Evolutionary conservation across 768 basidiomycete species (phyloP).

Genomic region (Collybia nuda): DNA sequence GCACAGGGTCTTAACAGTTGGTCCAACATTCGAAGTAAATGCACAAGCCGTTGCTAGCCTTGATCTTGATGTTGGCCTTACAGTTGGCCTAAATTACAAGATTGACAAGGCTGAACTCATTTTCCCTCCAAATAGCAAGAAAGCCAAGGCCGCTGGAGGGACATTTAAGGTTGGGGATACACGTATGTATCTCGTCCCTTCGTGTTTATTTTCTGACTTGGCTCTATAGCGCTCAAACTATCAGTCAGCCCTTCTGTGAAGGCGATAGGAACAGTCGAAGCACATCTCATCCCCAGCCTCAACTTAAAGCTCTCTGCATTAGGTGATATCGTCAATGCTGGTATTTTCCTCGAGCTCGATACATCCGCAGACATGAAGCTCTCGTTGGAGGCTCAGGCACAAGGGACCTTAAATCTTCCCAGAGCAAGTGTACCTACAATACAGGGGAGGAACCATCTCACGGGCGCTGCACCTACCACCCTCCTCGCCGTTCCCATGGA

Average conservation of each 20-base stretch:
- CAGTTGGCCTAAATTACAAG: slow-evolving; percentile 29
- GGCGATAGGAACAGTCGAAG: slow-evolving; percentile 25
- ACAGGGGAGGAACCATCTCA: too few relatives aligned
- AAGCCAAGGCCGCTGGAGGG: slow-evolving; percentile 17
- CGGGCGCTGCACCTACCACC: too few relatives aligned
- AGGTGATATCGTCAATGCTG: slow-evolving; percentile 24
- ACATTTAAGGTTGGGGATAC: slow-evolving; percentile 24
- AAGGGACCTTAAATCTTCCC: too few relatives aligned
- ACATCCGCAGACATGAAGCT: slow-evolving; percentile 1
- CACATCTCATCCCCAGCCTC: slow-evolving; percentile 36
- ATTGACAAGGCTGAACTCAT: slow-evolving; percentile 30
- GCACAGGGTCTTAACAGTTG: slow-evolving; percentile 36
- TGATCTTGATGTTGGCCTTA: slow-evolving; percentile 31
- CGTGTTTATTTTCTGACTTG: too few relatives aligned
- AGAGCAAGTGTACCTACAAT: not conserved
- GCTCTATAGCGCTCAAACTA: slow-evolving; percentile 25
- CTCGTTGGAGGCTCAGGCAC: too few relatives aligned
- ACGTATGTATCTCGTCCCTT: slow-evolving; percentile 19
- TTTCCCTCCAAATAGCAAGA: slow-evolving; percentile 31
- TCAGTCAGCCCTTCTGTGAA: slow-evolving; percentile 28
- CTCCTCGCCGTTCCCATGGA: too few relatives aligned
- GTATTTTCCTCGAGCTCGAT: slow-evolving; percentile 27
- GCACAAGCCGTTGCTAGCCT: slow-evolving; percentile 24
- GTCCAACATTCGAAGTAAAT: slow-evolving; percentile 36
- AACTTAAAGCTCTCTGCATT: slow-evolving; percentile 32